These are phyloP conservation scores for Quillaja saponaria DNA, from an alignment of 306 rosid genomes.

Conservation along the genomic window DNA sequence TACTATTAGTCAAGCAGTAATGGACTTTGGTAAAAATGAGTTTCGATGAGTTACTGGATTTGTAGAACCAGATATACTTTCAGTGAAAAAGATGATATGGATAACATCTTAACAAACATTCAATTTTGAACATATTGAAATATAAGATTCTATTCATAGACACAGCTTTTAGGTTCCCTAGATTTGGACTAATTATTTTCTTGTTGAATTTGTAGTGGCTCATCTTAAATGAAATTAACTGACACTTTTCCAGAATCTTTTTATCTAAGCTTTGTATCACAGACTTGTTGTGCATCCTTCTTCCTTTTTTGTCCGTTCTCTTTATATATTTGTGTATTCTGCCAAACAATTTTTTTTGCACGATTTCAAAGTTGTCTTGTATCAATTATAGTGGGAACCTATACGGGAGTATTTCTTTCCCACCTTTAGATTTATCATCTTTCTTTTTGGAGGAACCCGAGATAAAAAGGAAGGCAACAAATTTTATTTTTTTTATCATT, in stretches of 20 bases:
- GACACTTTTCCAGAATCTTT: background rate
- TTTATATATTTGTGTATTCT: conserved; percentile 8
- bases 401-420: conserved; percentile 14
- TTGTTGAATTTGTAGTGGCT: background rate
- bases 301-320: conserved; percentile 15
- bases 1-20: background rate
- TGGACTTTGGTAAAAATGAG: conserved; percentile 6
- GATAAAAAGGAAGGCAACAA: conserved; percentile 17
- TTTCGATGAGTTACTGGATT: conserved; percentile 16
- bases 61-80: conserved; percentile 14
- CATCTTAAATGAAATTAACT: background rate
- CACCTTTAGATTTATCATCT: conserved; percentile 15
- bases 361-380: conserved; percentile 20
- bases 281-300: background rate
- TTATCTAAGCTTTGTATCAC: conserved; percentile 4
- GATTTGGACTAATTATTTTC: background rate
- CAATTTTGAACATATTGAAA: conserved; percentile 11
- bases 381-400: conserved; percentile 15
- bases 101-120: conserved; percentile 11
- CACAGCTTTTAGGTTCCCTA: conserved; percentile 11
- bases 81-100: conserved; percentile 1
- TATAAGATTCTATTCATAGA: conserved; percentile 16
- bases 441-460: no score
- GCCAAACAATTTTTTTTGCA: no score
- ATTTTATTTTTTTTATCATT: conserved; percentile 1